Conservation (phyloP, 139 green algal species). For the Closterium sp. region DNA sequence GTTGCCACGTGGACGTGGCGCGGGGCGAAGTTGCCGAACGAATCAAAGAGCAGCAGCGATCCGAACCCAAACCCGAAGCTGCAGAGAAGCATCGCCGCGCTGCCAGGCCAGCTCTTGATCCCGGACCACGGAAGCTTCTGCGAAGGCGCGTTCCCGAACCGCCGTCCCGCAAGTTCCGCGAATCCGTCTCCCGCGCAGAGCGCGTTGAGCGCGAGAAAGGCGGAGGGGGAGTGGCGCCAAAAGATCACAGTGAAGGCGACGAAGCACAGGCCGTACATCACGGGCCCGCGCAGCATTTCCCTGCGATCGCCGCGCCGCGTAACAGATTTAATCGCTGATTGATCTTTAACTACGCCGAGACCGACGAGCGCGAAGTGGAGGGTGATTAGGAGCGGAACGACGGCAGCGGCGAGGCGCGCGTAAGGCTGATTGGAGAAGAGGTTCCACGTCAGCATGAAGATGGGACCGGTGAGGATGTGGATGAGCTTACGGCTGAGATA, state of each 20-base stretch:
- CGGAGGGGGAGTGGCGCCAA: slow-evolving; percentile 70
- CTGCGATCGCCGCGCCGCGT: slow-evolving; percentile 3
- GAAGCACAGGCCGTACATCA: slow-evolving; percentile 83
- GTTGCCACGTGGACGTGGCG: neutral
- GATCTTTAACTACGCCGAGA: slow-evolving; percentile 19
- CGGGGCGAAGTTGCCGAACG: neutral
- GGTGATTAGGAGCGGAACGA: slow-evolving; percentile 22
- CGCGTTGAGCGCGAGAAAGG: slow-evolving; percentile 48
- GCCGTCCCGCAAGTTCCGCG: slow-evolving; percentile 86
- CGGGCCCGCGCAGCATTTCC: slow-evolving; percentile 65
- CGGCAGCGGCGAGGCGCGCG: neutral
- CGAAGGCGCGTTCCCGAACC: slow-evolving; percentile 43
- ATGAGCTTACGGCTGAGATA: slow-evolving; percentile 89
- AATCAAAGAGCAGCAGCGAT: slow-evolving; percentile 1
- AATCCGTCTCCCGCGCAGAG: slow-evolving; percentile 78
- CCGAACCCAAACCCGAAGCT: slow-evolving; percentile 27
- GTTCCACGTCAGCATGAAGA: slow-evolving; percentile 82
- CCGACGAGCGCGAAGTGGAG: slow-evolving; percentile 21
- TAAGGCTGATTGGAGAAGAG: slow-evolving; percentile 66
- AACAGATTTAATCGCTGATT: neutral
- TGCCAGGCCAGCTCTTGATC: neutral
- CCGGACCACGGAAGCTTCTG: slow-evolving; percentile 3
- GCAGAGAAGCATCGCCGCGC: slow-evolving; percentile 7
- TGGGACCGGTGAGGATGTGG: slow-evolving; percentile 79
- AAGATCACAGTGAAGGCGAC: slow-evolving; percentile 67